These are phyloP conservation scores for Penicillium sp. DNA, from an alignment of 2,329 filamentous ascomycete species.

Conservation along the genomic window DNA sequence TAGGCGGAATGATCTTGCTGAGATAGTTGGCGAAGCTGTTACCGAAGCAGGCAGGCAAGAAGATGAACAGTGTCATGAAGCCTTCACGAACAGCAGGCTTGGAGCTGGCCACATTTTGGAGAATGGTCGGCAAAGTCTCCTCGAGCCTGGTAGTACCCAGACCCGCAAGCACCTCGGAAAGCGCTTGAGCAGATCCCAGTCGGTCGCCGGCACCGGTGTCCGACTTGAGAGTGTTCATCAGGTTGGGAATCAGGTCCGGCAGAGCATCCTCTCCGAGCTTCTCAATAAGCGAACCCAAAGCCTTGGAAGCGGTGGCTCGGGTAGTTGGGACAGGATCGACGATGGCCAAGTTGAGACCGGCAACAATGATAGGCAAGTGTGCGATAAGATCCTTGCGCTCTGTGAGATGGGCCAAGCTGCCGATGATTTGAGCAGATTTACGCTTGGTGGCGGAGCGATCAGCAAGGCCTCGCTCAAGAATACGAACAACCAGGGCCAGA, in stretches of 20 bases:
- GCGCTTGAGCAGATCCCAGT: slow-evolving; percentile 91
- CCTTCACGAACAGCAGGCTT: slow-evolving; percentile 92
- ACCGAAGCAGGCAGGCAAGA: slow-evolving; percentile 97
- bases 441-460: slow-evolving; percentile 94
- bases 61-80: slow-evolving; percentile 99
- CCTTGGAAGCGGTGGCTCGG: slow-evolving; percentile 92
- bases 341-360: slow-evolving; percentile 82
- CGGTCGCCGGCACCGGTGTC: slow-evolving; percentile 96
- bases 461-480: slow-evolving; percentile 85
- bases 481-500: slow-evolving; percentile 89
- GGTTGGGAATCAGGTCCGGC: slow-evolving; percentile 92
- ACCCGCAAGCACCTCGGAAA: slow-evolving; percentile 93
- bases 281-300: slow-evolving; percentile 93
- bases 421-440: slow-evolving; percentile 96
- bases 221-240: slow-evolving; percentile 97
- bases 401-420: slow-evolving; percentile 93
- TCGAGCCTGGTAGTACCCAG: slow-evolving; percentile 89
- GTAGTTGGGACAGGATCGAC: slow-evolving; percentile 97
- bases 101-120: slow-evolving; percentile 91
- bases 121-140: slow-evolving; percentile 91
- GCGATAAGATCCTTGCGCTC: slow-evolving; percentile 91
- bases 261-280: slow-evolving; percentile 96
- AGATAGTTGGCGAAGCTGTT: slow-evolving; percentile 98
- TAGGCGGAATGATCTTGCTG: slow-evolving; percentile 91
- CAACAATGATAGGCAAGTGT: slow-evolving; percentile 88